A percentile compares a stretch with the other conserved stretches of the same genome.
Conservation (phyloP, 495 filamentous ascomycete genomes). For the Aspergillus nanangensis region DNA sequence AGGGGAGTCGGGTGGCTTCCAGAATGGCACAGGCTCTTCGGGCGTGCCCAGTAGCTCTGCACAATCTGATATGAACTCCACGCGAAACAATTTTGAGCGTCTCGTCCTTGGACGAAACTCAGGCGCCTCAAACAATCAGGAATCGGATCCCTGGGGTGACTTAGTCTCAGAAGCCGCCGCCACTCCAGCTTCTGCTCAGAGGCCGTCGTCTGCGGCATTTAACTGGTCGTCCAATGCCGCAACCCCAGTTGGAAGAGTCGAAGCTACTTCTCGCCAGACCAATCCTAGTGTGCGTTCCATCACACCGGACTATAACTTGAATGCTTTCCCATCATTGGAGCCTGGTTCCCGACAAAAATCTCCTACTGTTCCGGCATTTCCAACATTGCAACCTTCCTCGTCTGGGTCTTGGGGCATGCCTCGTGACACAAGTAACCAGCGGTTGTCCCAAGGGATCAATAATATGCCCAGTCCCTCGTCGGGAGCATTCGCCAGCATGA, state of each 20-base stretch:
- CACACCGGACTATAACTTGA: conserved; percentile 49
- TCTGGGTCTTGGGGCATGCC: conserved; percentile 22
- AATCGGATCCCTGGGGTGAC: conserved; percentile 32
- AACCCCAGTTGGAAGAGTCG: conserved; percentile 17
- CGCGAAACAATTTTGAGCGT: conserved; percentile 74
- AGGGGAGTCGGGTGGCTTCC: conserved; percentile 34
- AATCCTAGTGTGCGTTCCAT: conserved; percentile 40
- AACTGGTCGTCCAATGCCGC: conserved; percentile 41
- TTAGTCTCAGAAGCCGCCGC: conserved; percentile 30
- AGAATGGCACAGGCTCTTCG: conserved; percentile 27
- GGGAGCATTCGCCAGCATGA: conserved; percentile 24
- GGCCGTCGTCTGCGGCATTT: conserved; percentile 32
- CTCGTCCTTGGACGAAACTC: conserved; percentile 68
- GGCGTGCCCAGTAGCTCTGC: conserved; percentile 15
- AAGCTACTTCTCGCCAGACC: conserved; percentile 14
- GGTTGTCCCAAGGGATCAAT: conserved; percentile 13
- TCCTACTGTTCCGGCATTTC: conserved; percentile 22
- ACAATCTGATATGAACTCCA: conserved; percentile 30
- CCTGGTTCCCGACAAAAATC: conserved; percentile 31
- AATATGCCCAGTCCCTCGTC: conserved; percentile 19
- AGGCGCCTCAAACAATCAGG: conserved; percentile 21
- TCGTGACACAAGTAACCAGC: conserved; percentile 8
- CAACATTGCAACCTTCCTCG: conserved; percentile 29
- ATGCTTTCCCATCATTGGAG: conserved; percentile 44
- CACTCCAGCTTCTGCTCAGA: conserved; percentile 18